Conservation (phyloP, 352 stramenopile genomes). For the Globisporangium paroecandrum region DNA sequence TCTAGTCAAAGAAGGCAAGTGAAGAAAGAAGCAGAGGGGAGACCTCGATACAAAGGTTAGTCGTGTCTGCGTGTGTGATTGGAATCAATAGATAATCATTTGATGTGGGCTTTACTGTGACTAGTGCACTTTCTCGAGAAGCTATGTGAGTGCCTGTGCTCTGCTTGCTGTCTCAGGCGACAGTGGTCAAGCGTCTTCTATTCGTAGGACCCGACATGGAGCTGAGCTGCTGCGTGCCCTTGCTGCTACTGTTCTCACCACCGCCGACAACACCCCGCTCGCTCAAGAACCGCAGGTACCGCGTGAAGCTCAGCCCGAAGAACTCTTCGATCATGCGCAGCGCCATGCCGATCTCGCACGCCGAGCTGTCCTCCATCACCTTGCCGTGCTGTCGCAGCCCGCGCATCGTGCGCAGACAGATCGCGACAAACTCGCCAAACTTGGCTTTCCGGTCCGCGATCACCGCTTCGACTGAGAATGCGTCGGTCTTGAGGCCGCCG, state of each 20-base stretch:
- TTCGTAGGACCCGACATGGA: neutral
- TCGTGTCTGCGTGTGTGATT: neutral
- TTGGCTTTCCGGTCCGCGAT: conserved; percentile 48
- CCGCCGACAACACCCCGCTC: conserved; percentile 55
- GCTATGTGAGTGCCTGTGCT: neutral
- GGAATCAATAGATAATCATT: conserved; percentile 5
- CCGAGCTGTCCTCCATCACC: conserved; percentile 40
- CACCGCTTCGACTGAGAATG: conserved; percentile 12
- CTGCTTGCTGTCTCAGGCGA: neutral
- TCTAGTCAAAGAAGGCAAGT: neutral
- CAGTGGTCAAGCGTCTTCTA: conserved; percentile 3
- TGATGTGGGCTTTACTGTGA: neutral
- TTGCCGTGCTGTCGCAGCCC: conserved; percentile 62
- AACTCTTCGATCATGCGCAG: conserved; percentile 71
- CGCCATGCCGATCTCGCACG: conserved; percentile 53
- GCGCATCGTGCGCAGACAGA: conserved; percentile 50
- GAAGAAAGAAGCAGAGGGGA: too few relatives aligned
- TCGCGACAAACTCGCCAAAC: conserved; percentile 51
- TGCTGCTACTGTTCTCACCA: conserved; percentile 15
- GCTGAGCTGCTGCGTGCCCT: conserved; percentile 5
- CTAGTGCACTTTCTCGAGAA: neutral
- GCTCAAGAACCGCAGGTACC: conserved; percentile 59
- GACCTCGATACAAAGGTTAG: conserved; percentile 2
- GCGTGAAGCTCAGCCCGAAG: conserved; percentile 59
- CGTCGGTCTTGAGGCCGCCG: neutral